phyloP scores from a whole-genome alignment of 106 monocot species.

The Apostasia shenzhenica region DNA sequence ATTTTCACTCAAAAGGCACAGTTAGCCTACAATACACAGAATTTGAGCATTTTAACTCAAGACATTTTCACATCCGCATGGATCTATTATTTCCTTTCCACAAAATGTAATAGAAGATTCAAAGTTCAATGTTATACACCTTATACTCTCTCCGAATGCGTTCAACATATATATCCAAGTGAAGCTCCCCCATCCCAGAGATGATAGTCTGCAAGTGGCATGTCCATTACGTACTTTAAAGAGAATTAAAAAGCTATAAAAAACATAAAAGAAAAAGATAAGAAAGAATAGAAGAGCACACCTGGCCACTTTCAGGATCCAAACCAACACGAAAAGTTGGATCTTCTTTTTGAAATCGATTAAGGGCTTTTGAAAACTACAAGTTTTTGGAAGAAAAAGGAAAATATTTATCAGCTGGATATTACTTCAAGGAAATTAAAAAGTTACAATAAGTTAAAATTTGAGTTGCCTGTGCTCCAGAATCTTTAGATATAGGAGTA shows the following conservation, averaged over 20 bases:
- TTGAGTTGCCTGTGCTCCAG: constrained; percentile 95
- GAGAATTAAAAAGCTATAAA: not conserved
- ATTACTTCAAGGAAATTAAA: not conserved
- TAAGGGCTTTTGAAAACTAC: constrained; percentile 97
- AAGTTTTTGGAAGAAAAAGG: constrained; percentile 8
- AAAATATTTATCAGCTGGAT: not conserved
- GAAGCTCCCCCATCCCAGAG: constrained; percentile 98
- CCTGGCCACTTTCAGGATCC: constrained; percentile 96
- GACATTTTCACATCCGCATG: too few relatives aligned
- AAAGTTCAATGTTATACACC: constrained; percentile 25
- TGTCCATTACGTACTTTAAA: not conserved
- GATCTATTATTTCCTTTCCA: not conserved
- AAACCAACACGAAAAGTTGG: constrained; percentile 97
- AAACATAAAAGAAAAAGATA: not conserved
- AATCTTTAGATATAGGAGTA: constrained; percentile 95
- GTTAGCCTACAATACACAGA: too few relatives aligned
- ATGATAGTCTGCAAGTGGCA: constrained; percentile 75
- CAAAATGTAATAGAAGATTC: not conserved
- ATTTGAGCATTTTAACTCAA: too few relatives aligned
- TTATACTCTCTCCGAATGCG: constrained; percentile 95
- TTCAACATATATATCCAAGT: constrained; percentile 98
- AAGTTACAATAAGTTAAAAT: not conserved
- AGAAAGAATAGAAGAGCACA: constrained; percentile 11
- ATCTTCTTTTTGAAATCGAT: constrained; percentile 95
- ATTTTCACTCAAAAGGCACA: too few relatives aligned